phyloP scores from a whole-genome alignment of 148 eudicot species.

The Dysphania ambrosioides region DNA sequence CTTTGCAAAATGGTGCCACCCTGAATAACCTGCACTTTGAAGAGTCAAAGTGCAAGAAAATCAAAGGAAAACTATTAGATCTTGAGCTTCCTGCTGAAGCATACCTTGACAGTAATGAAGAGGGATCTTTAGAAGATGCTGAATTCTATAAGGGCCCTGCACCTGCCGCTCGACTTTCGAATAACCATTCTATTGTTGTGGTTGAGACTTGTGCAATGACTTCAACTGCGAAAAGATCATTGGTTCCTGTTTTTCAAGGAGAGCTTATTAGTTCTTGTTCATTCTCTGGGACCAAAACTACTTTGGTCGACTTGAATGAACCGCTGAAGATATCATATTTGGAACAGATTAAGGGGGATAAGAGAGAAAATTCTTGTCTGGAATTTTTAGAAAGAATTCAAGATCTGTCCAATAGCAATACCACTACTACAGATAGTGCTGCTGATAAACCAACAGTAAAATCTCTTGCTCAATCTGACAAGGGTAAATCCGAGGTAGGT shows the following conservation, averaged over 20 bases:
- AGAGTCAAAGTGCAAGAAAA: constrained; percentile 28
- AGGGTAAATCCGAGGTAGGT: constrained; percentile 18
- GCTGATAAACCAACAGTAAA: constrained; percentile 1
- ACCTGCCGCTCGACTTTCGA: constrained; percentile 23
- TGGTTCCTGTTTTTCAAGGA: constrained; percentile 9
- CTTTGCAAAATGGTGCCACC: constrained; percentile 1
- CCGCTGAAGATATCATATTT: constrained; percentile 7
- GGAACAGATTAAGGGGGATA: constrained; percentile 12
- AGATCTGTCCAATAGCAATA: neutral
- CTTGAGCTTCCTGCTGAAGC: constrained; percentile 60
- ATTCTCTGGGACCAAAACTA: constrained; percentile 17
- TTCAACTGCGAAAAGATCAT: constrained; percentile 2
- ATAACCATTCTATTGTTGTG: constrained; percentile 4
- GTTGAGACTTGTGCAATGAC: constrained; percentile 18
- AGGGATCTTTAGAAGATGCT: constrained; percentile 20
- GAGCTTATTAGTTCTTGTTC: constrained; percentile 10
- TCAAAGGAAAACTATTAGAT: constrained; percentile 40
- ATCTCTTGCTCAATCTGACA: constrained; percentile 8
- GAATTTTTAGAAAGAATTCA: constrained; percentile 14
- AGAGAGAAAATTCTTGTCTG: neutral
- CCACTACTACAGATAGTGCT: constrained; percentile 1
- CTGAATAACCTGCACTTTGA: constrained; percentile 6
- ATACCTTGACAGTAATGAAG: constrained; percentile 40
- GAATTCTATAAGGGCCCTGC: constrained; percentile 17
- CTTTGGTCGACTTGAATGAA: constrained; percentile 36